Base-by-base conservation (phyloP, 2,329 filamentous ascomycete genomes). In the Colletotrichum chlorophyti region DNA sequence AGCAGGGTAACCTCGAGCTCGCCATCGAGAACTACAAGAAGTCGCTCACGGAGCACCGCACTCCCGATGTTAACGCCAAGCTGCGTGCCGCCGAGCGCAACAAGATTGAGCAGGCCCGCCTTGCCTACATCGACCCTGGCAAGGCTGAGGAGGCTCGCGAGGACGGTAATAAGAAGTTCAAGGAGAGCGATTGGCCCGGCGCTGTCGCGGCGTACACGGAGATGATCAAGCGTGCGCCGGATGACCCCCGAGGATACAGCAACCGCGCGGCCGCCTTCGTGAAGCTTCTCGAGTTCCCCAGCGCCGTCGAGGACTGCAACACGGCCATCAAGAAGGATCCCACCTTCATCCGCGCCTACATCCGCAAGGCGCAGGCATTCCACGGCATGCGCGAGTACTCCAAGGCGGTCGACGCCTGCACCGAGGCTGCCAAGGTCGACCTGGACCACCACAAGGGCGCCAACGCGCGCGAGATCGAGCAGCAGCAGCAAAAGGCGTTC, bases 321-420 rank as follows among this genome's bases (percentile, higher is more conserved):
- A 80, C 85, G 65, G 95, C 95, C 40, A 96, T 97, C 79, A 90
- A 92, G 83, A 90, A 89, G 67, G 95, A 99, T 69, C 84, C 90
- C 57, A 90, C 89, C 70, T 99, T 99, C 76, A 94, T 98, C 77
- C 88, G 94, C 54, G 95, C 95, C 7, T 98, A 98, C 76, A 90
- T 99, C 68, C 90, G 95, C 72, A 98, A 97, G 82, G 93, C 93
- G 0, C 93, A 98, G 78, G 92, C 93, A 37, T 91, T 94, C 75
- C 93, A 95, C 66, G 93, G 93, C 68, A 99, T 99, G 95, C 91
- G 95, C 75, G 94, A 99, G 76, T 98, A 97, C 82, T 97, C 89
- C 75, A 94, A 93, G 74, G 96, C 91, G 71, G 81, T 98, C 58
- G 95, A 99, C 71, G 90, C 89, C 7, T 97, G 93, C 78, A 86